Conservation (phyloP, 306 rosid genomes). For the Corylus americana region DNA sequence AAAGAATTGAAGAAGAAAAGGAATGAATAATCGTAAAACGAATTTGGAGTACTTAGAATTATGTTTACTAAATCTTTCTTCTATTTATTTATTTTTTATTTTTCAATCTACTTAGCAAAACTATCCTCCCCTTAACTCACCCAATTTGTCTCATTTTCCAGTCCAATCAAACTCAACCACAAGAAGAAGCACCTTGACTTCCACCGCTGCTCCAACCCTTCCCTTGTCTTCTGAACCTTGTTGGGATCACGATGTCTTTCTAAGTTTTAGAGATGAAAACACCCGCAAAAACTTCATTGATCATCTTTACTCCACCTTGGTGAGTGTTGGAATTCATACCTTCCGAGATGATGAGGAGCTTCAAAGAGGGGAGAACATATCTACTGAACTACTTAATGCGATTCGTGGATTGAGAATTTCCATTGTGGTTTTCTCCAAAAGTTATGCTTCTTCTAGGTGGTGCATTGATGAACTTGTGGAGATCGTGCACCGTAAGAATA, state of each 20-base stretch:
- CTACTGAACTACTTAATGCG: neutral
- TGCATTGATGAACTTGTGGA: constrained; percentile 9
- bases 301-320: neutral
- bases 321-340: neutral
- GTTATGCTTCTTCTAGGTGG: constrained; percentile 7
- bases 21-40: no score
- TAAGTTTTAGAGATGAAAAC: neutral
- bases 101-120: no score
- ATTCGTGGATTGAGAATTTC: neutral
- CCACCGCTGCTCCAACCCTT: neutral
- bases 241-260: neutral
- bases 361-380: neutral
- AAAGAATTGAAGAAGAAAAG: no score
- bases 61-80: no score
- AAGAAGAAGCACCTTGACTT: neutral
- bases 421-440: neutral
- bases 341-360: neutral
- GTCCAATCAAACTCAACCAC: neutral
- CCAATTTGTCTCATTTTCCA: neutral
- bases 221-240: neutral
- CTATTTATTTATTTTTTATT: no score
- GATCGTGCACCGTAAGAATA: neutral
- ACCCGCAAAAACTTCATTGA: neutral
- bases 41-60: no score
- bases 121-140: neutral